Evolutionary conservation across 805 yeast species (phyloP), one percentile per base, ranked within the genome.

Genomic region (Metschnikowia noctiluminum): DNA sequence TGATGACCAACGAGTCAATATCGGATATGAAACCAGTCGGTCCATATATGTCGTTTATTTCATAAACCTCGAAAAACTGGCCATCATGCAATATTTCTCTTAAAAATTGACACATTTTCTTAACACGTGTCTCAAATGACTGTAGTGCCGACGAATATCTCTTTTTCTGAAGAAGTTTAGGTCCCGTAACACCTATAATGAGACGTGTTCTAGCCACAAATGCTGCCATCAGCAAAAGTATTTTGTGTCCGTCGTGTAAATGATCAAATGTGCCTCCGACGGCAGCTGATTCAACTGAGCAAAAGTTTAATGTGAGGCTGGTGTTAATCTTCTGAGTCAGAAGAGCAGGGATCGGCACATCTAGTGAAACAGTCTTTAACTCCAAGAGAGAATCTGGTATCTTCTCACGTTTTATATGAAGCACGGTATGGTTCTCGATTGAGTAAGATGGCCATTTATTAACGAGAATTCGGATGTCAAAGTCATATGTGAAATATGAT

Each of bases 211-310:
- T 58, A 0, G 95, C 74, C 7, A 88, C 54, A 59, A 82, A 89
- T 0, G 82, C 80, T 0, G 96, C 76, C 50, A 87, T 73, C 0
- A 94, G 83, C 9, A 94, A 72, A 28, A 94, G 71, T 28, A 94
- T 85, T 64, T 87, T 89, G 67, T 94, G 99, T 0, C 98, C 99
- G 61, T 87, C 96, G 59, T 94, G 99, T 35, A 94, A 62, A 67
- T 94, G 98, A 62, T 94, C 99, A 69, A 94, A 94, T 0, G 99
- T 94, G 0, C 99, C 99, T 0, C 99, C 99, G 1, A 92, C 83
- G 0, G 96, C 92, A 8, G 57, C 62, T 7, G 46, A 42, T 9
- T 35, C 15, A 30, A 39, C 30, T 14, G 49, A 41, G 28, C 35
- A 35, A 28, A 30, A 41, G 3, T n/a, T 30, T 12, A 15, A 14